These are phyloP conservation scores for Gnomoniopsis sp. DNA, from an alignment of 2,329 filamentous ascomycete genomes.

Conservation along the genomic window DNA sequence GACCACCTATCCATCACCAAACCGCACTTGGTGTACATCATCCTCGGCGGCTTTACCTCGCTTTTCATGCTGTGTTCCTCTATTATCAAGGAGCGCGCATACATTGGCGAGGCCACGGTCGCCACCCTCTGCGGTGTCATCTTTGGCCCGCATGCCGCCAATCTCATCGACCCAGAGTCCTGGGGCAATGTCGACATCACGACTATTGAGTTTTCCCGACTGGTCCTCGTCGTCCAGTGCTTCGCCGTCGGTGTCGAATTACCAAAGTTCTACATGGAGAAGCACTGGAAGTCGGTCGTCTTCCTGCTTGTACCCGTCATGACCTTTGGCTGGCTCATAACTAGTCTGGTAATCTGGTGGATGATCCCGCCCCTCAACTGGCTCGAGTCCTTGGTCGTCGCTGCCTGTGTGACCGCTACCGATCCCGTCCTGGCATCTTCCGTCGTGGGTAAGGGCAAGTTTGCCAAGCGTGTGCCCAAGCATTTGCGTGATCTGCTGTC, in stretches of 20 bases:
- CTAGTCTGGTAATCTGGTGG: constrained; percentile 93
- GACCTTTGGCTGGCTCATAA: constrained; percentile 93
- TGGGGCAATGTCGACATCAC: constrained; percentile 87
- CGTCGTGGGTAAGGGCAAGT: constrained; percentile 98
- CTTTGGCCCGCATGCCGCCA: constrained; percentile 80
- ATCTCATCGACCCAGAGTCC: constrained; percentile 69
- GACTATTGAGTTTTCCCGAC: constrained; percentile 84
- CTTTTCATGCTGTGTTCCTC: constrained; percentile 98
- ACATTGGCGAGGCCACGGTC: constrained; percentile 97
- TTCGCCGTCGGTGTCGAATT: constrained; percentile 89
- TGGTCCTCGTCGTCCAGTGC: constrained; percentile 88
- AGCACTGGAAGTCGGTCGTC: constrained; percentile 89
- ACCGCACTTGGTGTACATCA: constrained; percentile 97
- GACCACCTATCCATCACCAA: constrained; percentile 81
- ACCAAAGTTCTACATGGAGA: constrained; percentile 95
- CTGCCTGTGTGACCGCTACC: constrained; percentile 94
- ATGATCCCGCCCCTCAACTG: constrained; percentile 75
- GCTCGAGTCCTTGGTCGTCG: constrained; percentile 82
- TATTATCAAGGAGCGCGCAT: constrained; percentile 96
- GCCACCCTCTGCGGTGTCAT: constrained; percentile 85
- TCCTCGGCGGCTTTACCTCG: constrained; percentile 94
- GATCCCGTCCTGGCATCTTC: constrained; percentile 96
- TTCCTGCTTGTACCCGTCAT: constrained; percentile 91
- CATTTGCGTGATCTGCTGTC: constrained; percentile 94
- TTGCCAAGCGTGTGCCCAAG: constrained; percentile 94